Evolutionary conservation across 306 rosid species (phyloP), one percentile per base, ranked within the genome.

Genomic region (Prunus mume): DNA sequence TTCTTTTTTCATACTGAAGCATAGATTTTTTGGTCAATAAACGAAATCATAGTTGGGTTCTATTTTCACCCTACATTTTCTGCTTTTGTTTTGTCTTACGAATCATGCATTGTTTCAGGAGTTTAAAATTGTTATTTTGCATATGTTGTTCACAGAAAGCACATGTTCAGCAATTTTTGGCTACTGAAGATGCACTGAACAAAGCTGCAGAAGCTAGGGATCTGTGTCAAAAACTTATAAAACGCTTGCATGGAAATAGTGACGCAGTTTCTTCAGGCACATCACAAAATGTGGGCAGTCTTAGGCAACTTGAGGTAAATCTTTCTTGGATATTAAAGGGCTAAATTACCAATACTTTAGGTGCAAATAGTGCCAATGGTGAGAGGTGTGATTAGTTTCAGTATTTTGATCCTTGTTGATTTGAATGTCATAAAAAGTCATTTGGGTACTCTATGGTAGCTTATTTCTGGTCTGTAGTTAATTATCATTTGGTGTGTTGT

Each of bases 161-260:
- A 54, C 99, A 96, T 77, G 98, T 96, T 76, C 97, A 96, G 57
- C 98, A 96, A 84, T 96, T 96, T 89, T 91, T 96, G 91, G 97
- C 98, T 76, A 92, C 99, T 79, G 99, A 96, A 88, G 99, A 92
- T 87, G 92, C 99, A 67, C 80, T 89, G 79, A 96, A 96, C 87
- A 96, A 91, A 79, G 97, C 98, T 86, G 88, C 97, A 47, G 99
- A 96, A 86, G 98, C 98, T 76, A 84, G 93, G 82, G 93, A 88
- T 78, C 58, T 83, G 43, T 82, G 90, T 80, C 93, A 92, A 73
- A 92, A 88, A 77, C 97, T 90, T 85, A 65, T 85, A 77, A 91
- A 87, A 74, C 98, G 97, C 71, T 83, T 96, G 82, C 91, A 91
- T 79, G 93, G 93, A 55, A 87, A 87, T 84, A 77, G 80, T 65